A percentile compares a stretch with the other conserved stretches of the same genome.
Conservation (phyloP, 2,329 filamentous ascomycete genomes). For the Aspergillus alliaceus region DNA sequence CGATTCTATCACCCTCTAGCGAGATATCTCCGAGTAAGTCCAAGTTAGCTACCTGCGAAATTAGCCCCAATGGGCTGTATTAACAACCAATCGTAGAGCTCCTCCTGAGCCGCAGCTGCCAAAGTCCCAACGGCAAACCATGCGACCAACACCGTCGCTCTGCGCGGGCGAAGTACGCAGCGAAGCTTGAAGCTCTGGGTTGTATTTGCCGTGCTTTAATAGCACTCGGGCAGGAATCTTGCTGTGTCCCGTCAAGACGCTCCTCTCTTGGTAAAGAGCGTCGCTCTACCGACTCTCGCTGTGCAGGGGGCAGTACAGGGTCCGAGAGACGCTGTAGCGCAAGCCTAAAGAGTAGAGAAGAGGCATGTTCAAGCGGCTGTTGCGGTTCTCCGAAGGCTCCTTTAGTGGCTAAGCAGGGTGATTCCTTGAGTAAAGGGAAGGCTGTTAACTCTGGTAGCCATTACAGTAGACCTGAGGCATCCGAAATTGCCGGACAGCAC, state of each 20-base stretch:
- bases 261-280: conserved; percentile 1
- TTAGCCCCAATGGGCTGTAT: not conserved
- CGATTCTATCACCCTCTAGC: not conserved
- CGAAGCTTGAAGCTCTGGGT: conserved; percentile 50
- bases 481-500: not conserved
- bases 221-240: conserved; percentile 53
- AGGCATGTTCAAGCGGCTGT: not conserved
- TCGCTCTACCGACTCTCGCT: conserved; percentile 8
- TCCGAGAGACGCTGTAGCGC: not conserved
- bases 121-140: conserved; percentile 24
- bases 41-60: not conserved
- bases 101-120: not conserved
- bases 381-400: not conserved
- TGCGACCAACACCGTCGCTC: conserved; percentile 41
- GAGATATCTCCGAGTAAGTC: conserved; percentile 1
- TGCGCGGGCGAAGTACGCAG: conserved; percentile 42
- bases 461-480: not conserved
- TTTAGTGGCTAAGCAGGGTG: not conserved
- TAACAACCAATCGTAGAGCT: not conserved
- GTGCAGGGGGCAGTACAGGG: conserved; percentile 1
- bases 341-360: not conserved
- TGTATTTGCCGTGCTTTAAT: conserved; percentile 57
- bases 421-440: not conserved
- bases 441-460: not conserved
- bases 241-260: conserved; percentile 40